These are phyloP conservation scores for Aulographum hederae DNA, from an alignment of 2,329 filamentous ascomycete genomes.

Conservation along the genomic window DNA sequence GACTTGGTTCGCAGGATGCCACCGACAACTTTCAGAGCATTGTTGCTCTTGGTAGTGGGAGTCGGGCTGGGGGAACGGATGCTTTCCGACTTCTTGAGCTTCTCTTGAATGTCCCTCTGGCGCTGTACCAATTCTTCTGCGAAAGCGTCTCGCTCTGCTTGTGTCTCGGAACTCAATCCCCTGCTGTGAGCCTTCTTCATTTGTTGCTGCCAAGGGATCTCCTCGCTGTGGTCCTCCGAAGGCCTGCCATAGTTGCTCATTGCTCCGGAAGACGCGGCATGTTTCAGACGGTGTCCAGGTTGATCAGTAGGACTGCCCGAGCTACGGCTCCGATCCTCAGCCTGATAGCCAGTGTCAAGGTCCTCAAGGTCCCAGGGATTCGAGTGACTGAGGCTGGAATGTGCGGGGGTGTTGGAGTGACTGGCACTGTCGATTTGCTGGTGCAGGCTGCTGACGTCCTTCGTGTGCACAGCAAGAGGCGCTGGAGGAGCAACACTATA, in stretches of 20 bases:
- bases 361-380: slow-evolving; percentile 38
- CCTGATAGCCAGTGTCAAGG: slow-evolving; percentile 20
- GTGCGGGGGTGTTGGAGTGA: slow-evolving; percentile 21
- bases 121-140: slow-evolving; percentile 54
- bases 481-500: slow-evolving; percentile 30
- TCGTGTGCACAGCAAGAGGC: slow-evolving; percentile 15
- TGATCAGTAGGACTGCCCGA: slow-evolving; percentile 16
- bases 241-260: background rate
- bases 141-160: slow-evolving; percentile 49
- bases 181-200: slow-evolving; percentile 27
- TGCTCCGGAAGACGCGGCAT: slow-evolving; percentile 4
- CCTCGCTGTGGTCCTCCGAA: slow-evolving; percentile 1
- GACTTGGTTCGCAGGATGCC: slow-evolving; percentile 45
- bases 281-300: no score
- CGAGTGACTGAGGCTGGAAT: slow-evolving; percentile 30
- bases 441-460: slow-evolving; percentile 13
- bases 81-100: slow-evolving; percentile 48
- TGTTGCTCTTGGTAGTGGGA: slow-evolving; percentile 9
- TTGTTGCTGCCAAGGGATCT: slow-evolving; percentile 29
- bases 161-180: slow-evolving; percentile 29
- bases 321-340: slow-evolving; percentile 16
- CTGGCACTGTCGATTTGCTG: no score
- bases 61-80: slow-evolving; percentile 21
- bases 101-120: slow-evolving; percentile 53
- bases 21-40: no score